Conservation (phyloP, 2,329 filamentous ascomycete genomes). For the Colletotrichum sp. region DNA sequence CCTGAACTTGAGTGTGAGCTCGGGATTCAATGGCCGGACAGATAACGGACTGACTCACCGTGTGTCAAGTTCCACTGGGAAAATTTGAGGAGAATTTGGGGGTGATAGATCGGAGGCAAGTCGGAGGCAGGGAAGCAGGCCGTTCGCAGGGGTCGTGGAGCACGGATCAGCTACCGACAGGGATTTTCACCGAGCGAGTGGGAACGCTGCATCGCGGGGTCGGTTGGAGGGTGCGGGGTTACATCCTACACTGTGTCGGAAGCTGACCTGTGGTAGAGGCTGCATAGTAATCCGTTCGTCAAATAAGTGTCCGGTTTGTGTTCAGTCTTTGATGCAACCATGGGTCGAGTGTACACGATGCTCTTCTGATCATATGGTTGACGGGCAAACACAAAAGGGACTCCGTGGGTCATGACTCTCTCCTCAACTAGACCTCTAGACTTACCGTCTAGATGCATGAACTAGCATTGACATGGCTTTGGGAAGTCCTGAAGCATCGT, state of each 20-base stretch:
- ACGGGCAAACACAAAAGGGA: neutral
- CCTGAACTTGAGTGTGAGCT: conserved; percentile 5
- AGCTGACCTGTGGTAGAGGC: neutral
- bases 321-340: neutral
- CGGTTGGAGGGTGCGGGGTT: conserved; percentile 15
- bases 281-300: neutral
- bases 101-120: conserved; percentile 18
- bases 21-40: conserved; percentile 4
- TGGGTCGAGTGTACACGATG: neutral
- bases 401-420: neutral
- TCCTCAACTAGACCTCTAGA: neutral
- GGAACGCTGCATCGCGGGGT: conserved; percentile 20
- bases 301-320: neutral
- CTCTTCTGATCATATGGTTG: neutral
- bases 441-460: neutral
- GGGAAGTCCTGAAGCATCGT: neutral
- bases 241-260: conserved; percentile 9
- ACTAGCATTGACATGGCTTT: neutral
- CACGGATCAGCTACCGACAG: conserved; percentile 18
- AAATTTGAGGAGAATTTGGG: conserved; percentile 22
- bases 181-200: conserved; percentile 10
- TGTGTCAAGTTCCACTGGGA: conserved; percentile 18
- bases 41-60: conserved; percentile 18
- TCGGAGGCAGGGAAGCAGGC: conserved; percentile 18
- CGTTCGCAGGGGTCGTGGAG: conserved; percentile 10